Percentiles rank a stretch among this genome's conserved stretches.
These are phyloP conservation scores for Cucurbita ficifolia DNA, from an alignment of 306 rosid species.

Conservation along the genomic window DNA sequence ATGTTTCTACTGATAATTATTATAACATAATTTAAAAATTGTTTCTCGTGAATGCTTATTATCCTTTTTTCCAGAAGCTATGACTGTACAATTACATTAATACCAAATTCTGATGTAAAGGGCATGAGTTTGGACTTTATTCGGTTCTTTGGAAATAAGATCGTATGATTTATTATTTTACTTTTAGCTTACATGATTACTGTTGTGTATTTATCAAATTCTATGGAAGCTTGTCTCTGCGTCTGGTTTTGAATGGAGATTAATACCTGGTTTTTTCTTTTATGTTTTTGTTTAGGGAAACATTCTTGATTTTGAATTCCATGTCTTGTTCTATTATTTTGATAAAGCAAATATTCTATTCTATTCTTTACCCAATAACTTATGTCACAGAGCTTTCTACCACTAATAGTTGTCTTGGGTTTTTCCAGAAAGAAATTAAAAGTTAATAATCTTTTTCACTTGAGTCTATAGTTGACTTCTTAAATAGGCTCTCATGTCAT, in stretches of 20 bases:
- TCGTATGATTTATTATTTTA: background rate
- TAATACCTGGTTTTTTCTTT: background rate
- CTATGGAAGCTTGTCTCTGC: background rate
- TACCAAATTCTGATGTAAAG: background rate
- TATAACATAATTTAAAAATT: background rate
- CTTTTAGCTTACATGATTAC: background rate
- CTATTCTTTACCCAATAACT: background rate
- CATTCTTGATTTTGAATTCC: background rate
- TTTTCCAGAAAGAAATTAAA: background rate
- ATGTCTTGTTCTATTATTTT: background rate
- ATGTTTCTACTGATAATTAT: background rate
- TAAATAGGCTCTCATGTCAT: background rate
- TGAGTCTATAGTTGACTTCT: background rate
- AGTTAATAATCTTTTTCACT: background rate
- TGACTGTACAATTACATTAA: background rate
- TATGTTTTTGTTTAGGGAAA: background rate
- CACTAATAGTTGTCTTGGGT: background rate
- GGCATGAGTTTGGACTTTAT: background rate
- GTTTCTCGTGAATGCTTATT: background rate
- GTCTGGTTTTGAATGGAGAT: no score
- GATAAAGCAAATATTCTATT: background rate
- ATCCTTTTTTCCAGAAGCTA: background rate
- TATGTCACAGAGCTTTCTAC: background rate
- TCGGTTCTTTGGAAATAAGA: background rate
- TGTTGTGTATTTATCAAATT: background rate